A percentile compares a stretch with the other conserved stretches of the same genome.
Evolutionary conservation across 495 filamentous ascomycete genomes (phyloP).

Genomic region (Oidiodendron maius): DNA sequence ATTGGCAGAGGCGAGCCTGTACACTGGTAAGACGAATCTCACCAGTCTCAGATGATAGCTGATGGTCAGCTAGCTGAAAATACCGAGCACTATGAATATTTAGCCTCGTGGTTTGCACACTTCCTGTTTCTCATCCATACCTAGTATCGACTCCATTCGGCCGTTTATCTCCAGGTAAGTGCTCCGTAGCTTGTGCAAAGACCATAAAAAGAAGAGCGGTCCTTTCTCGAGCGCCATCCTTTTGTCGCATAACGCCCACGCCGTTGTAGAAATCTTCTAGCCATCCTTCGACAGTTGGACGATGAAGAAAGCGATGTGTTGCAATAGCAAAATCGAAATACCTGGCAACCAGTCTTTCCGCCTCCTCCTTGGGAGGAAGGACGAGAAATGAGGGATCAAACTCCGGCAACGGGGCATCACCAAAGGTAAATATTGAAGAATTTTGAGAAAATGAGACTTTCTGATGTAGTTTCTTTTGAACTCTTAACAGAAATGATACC

Average conservation of each 20-base stretch:
- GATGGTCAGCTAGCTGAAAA: constrained; percentile 30
- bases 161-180: not conserved
- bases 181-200: constrained; percentile 21
- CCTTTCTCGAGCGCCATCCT: constrained; percentile 14
- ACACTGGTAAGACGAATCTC: constrained; percentile 27
- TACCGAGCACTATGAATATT: constrained; percentile 24
- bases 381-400: constrained; percentile 25
- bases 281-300: constrained; percentile 28
- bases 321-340: constrained; percentile 34
- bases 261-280: constrained; percentile 28
- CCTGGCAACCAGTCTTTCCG: constrained; percentile 20
- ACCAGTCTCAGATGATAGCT: constrained; percentile 29
- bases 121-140: constrained; percentile 25
- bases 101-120: too few relatives aligned
- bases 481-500: constrained; percentile 2
- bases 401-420: constrained; percentile 24
- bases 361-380: constrained; percentile 19
- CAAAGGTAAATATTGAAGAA: constrained; percentile 27
- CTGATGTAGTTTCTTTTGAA: constrained; percentile 5
- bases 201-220: constrained; percentile 28
- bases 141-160: constrained; percentile 28
- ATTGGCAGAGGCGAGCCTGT: constrained; percentile 31
- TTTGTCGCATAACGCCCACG: constrained; percentile 16
- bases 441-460: constrained; percentile 23
- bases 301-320: constrained; percentile 32